These are phyloP conservation scores for Aureobasidium musti DNA, from an alignment of 2,329 filamentous ascomycete species.

Conservation along the genomic window DNA sequence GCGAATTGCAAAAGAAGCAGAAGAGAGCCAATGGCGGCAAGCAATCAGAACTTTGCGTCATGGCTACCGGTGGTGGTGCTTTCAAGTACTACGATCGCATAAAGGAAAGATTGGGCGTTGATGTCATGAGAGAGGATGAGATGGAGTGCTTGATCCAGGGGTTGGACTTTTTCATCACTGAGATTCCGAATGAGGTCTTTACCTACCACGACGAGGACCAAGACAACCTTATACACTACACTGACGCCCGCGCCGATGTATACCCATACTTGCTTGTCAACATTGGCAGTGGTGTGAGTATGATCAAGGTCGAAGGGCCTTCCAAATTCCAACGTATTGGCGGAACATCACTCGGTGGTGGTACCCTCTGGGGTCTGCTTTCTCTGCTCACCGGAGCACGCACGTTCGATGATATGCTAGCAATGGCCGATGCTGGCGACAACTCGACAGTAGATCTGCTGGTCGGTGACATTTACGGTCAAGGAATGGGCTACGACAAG, in stretches of 20 bases:
- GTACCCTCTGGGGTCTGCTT: conserved; percentile 95
- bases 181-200: conserved; percentile 96
- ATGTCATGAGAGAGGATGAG: conserved; percentile 91
- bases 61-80: conserved; percentile 93
- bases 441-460: conserved; percentile 94
- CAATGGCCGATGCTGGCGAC: conserved; percentile 85
- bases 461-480: conserved; percentile 97
- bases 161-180: conserved; percentile 97
- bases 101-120: conserved; percentile 76
- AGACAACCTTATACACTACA: conserved; percentile 81
- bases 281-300: conserved; percentile 94
- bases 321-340: conserved; percentile 86
- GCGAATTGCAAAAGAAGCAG: conserved; percentile 79
- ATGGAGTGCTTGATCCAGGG: conserved; percentile 97
- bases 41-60: conserved; percentile 70
- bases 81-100: conserved; percentile 97
- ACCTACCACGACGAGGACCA: conserved; percentile 78
- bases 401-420: conserved; percentile 97
- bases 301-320: conserved; percentile 94
- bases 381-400: conserved; percentile 89
- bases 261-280: conserved; percentile 98
- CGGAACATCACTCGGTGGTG: conserved; percentile 90
- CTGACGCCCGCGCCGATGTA: conserved; percentile 72
- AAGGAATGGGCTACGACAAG: conserved; percentile 92
- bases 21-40: conserved; percentile 35